phyloP scores from a whole-genome alignment of 1,284 basidiomycete genomes.

The Ceratobasidium sp. region DNA sequence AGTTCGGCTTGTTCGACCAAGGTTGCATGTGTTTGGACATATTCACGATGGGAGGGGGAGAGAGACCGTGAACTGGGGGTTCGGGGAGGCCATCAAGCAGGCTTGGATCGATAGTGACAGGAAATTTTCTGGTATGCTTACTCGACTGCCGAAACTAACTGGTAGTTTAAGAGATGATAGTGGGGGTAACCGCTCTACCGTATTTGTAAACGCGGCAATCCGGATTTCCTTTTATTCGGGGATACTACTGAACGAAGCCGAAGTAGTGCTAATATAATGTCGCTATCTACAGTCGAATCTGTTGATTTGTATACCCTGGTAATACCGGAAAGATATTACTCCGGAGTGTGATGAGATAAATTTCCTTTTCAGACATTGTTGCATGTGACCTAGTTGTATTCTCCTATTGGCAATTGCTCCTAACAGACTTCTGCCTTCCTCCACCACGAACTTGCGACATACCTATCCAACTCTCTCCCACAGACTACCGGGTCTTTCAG shows the following conservation, averaged over 20 bases:
- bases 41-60: constrained; percentile 61
- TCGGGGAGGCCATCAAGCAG: constrained; percentile 51
- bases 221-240: background rate
- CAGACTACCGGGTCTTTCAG: constrained; percentile 43
- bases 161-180: background rate
- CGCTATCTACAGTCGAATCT: too few relatives aligned
- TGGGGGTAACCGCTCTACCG: background rate
- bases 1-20: constrained; percentile 58
- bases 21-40: constrained; percentile 63
- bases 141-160: background rate
- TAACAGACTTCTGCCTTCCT: constrained; percentile 6
- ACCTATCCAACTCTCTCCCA: background rate
- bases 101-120: background rate
- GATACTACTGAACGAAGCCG: background rate
- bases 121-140: background rate
- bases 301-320: too few relatives aligned
- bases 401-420: constrained; percentile 4
- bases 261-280: background rate
- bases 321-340: background rate
- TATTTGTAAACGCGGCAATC: constrained; percentile 1
- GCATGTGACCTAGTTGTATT: constrained; percentile 9
- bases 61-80: constrained; percentile 57
- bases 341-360: background rate
- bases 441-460: background rate
- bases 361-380: background rate